Base-by-base conservation (phyloP, 2,329 filamentous ascomycete genomes). In the Hymenoscyphus linearis region DNA sequence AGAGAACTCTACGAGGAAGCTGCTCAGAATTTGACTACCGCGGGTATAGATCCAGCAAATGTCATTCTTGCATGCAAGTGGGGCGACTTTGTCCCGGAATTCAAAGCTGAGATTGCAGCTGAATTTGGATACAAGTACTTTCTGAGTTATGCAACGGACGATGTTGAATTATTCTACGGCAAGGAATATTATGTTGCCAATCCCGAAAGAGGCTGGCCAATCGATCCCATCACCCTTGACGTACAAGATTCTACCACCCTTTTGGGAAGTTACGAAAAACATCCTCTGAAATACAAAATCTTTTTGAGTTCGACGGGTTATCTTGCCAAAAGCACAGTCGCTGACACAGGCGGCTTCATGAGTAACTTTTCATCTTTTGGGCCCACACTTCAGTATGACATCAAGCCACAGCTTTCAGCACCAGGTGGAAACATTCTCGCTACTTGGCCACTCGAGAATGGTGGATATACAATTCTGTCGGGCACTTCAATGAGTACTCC, bases 401-500 rank as follows among this genome's bases (percentile, higher is more conserved):
- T 65, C 12, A 65, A 69, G 26, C 66, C 65, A 31, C 64, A 67
- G 37, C n/a, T 64, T 3, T 70, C 72, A 9, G 74, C 72, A 3
- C 74, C 74, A 0, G 74, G 75, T 0, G 73, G 73, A 0, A 63
- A 70, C 22, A 73, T 76, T 13, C 68, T 77, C 7, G 70, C 74
- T 1, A 75, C 74, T 0, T 76, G 69, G 62, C 74, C 73, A 0
- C 58, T 75, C 2, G 71, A 67, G 3, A 57, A 65, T 0, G 59
- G 66, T 18, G 70, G 70, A 1, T 76, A 75, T 34, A 69, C 70
- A 2, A 72, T 74, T 31, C 65, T 75, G 18, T 71, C 69, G 1
- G 75, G 74, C 1, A 76, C 75, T 0, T 75, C 73, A 2, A 76
- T 76, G 74, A 70, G 74, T 1, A 71, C 73, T 0, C 74, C 75